Evolutionary conservation across 1,284 basidiomycete species (phyloP).

Genomic region (Trichosporon sp.): DNA sequence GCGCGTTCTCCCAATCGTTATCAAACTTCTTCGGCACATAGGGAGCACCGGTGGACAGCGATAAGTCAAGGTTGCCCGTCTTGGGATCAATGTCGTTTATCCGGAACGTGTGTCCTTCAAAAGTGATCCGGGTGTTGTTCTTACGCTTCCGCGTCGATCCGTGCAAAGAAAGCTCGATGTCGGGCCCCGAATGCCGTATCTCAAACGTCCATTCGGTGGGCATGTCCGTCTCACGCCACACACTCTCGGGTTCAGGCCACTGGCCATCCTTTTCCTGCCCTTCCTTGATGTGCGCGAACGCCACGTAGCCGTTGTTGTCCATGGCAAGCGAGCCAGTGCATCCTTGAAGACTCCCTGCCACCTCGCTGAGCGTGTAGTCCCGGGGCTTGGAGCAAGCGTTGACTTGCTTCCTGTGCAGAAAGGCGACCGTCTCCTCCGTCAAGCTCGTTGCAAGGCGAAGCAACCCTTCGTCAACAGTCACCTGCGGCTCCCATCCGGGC

Average conservation of each 20-base stretch:
- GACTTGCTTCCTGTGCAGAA: conserved; percentile 12
- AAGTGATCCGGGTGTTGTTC: not conserved
- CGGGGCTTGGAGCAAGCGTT: not conserved
- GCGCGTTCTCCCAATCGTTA: not conserved
- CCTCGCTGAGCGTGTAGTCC: conserved; percentile 10
- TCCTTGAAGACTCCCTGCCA: conserved; percentile 22
- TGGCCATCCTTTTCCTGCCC: conserved; percentile 3
- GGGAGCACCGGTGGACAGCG: not conserved
- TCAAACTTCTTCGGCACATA: not conserved
- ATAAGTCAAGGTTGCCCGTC: not conserved
- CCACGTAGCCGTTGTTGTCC: conserved; percentile 14
- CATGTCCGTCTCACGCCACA: conserved; percentile 24
- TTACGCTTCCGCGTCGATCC: not conserved
- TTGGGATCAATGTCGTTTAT: not conserved
- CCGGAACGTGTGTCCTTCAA: not conserved
- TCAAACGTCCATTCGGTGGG: conserved; percentile 22
- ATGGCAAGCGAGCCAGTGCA: conserved; percentile 21
- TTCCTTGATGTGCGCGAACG: conserved; percentile 11
- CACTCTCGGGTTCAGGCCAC: conserved; percentile 1
- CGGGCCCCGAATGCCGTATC: conserved; percentile 8
- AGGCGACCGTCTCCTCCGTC: conserved; percentile 14
- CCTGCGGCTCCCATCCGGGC: conserved; percentile 22
- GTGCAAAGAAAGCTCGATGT: not conserved
- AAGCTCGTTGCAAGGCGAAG: conserved; percentile 18
- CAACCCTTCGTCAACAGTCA: conserved; percentile 26